Evolutionary conservation across 495 filamentous ascomycete species (phyloP).

Genomic region (Neurospora africana): DNA sequence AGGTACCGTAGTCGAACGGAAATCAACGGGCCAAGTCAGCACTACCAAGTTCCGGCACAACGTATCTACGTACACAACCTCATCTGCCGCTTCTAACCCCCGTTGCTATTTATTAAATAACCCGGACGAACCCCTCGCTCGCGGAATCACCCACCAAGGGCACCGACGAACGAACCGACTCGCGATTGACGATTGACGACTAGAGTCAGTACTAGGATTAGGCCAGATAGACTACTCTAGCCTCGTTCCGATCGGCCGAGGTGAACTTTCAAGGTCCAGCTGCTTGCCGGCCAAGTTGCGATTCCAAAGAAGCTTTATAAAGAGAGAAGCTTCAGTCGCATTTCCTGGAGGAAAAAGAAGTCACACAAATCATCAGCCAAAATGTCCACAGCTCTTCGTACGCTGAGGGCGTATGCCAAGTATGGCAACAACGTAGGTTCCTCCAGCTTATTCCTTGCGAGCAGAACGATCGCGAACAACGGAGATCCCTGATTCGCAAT

Average conservation of each 20-base stretch:
- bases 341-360: background rate
- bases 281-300: background rate
- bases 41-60: background rate
- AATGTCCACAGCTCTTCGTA: slow-evolving; percentile 39
- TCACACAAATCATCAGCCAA: slow-evolving; percentile 17
- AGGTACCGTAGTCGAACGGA: background rate
- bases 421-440: slow-evolving; percentile 38
- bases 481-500: background rate
- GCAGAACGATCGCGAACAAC: background rate
- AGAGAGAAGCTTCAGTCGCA: background rate
- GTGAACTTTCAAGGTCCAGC: background rate
- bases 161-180: background rate
- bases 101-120: background rate
- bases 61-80: background rate
- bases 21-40: background rate
- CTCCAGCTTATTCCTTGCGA: background rate
- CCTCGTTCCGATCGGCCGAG: background rate
- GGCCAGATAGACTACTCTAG: background rate
- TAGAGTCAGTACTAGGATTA: background rate
- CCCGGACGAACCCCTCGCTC: background rate
- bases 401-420: slow-evolving; percentile 40
- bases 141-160: background rate
- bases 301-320: background rate
- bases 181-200: background rate
- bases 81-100: slow-evolving; percentile 4